These are phyloP conservation scores for Coprinellus aureogranulatus DNA, from an alignment of 768 basidiomycete species.

Conservation along the genomic window DNA sequence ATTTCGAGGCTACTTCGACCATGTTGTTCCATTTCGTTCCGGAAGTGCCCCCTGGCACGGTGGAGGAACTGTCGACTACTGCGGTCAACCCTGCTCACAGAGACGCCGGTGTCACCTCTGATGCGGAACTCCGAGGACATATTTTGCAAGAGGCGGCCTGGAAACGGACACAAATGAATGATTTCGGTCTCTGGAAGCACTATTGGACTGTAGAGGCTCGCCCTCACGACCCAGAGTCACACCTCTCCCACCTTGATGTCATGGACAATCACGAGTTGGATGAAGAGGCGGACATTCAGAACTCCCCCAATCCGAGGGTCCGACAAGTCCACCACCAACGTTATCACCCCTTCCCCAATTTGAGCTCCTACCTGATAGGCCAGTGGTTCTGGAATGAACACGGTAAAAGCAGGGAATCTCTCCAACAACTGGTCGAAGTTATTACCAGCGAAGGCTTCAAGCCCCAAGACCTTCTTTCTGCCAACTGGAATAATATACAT, in stretches of 20 bases:
- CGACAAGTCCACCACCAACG: too few species aligned
- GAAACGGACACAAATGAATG: background rate
- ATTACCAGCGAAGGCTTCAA: background rate
- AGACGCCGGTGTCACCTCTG: background rate
- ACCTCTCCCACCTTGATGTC: background rate
- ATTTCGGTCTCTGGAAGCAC: background rate
- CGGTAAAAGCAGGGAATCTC: background rate
- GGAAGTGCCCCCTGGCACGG: background rate
- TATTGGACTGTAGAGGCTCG: background rate
- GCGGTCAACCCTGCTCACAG: background rate
- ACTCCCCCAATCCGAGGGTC: background rate
- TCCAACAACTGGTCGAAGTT: background rate
- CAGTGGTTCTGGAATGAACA: constrained; percentile 1
- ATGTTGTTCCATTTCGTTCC: too few species aligned
- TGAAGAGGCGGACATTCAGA: background rate
- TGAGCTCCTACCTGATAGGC: background rate
- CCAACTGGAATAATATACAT: background rate
- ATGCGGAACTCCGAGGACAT: background rate
- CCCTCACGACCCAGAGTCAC: background rate
- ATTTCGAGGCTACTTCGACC: too few species aligned
- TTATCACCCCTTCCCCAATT: constrained; percentile 4
- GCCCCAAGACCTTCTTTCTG: background rate
- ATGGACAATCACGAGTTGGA: background rate
- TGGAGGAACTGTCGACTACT: background rate
- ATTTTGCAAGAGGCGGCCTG: background rate